Evolutionary conservation across 805 yeast species (phyloP), one percentile per base, ranked within the genome.

Genomic region (Yarrowia yakushimensis): DNA sequence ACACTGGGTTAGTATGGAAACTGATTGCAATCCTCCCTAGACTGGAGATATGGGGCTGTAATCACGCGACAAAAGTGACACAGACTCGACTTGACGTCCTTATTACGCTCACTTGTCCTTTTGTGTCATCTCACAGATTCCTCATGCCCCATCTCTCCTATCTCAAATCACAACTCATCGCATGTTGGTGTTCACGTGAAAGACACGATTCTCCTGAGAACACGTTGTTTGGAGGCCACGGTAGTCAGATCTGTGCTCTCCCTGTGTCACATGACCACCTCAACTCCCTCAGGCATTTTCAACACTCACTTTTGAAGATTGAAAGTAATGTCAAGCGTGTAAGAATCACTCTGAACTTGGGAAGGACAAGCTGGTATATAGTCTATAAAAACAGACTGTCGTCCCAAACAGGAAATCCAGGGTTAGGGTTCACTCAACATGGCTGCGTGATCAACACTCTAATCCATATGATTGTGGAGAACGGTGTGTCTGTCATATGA

Each of bases 1-100:
- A 17, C 61, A 55, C 61, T 55, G 46, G 27, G 46, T 52, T 52
- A 52, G 59, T 31, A 22, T 12, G 22, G 33, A n/a, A n/a, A n/a
- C n/a, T n/a, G n/a, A n/a, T n/a, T n/a, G n/a, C n/a, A n/a, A n/a
- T n/a, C n/a, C n/a, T n/a, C n/a, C n/a, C n/a, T n/a, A n/a, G n/a
- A n/a, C n/a, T n/a, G n/a, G n/a, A n/a, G n/a, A n/a, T n/a, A n/a
- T n/a, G n/a, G n/a, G n/a, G n/a, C n/a, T n/a, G n/a, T n/a, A n/a
- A n/a, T n/a, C n/a, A n/a, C n/a, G n/a, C n/a, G n/a, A n/a, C n/a
- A n/a, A n/a, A n/a, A n/a, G n/a, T n/a, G n/a, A n/a, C n/a, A n/a
- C 31, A 9, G 34, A 37, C 25, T 20, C 20, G 8, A 34, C 18
- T 3, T n/a, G 11, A 4, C 37, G n/a, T 1, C 17, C 13, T 9